Base-by-base conservation (phyloP, 176 grass and related monocot genomes). In the Aechmea fasciata region DNA sequence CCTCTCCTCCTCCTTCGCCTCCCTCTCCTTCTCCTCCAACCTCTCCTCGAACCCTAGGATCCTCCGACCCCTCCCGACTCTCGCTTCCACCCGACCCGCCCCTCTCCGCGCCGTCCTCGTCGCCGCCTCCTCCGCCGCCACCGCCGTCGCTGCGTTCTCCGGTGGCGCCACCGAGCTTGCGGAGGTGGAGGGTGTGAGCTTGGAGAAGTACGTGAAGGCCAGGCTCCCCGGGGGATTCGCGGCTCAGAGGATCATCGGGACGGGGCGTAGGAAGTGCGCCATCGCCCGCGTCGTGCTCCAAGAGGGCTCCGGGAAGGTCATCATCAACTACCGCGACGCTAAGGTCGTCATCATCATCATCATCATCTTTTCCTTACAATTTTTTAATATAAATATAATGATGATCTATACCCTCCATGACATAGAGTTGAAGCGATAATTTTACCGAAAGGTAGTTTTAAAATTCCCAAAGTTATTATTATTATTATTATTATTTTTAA, bases 281-380 rank as follows among this genome's bases (percentile, higher is more conserved):
- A 81, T 78, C 68, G 90, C 94, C 47, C 85, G 90, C 73, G 94
- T 99, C 66, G 94, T 87, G 24, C 85, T 99, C 54, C 89, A 90
- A 80, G 94, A 97, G 76, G 94, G 94, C 17, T 84, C 85, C 11
- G 94, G 94, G 3, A 93, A 73, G 84, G 76, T 93, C 71, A 85
- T 99, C 73, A 90, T 99, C 82, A 99, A 99, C 75, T 99, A 85
- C 69, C 86, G 94, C 2, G 94, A 90, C 9, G 90, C 84, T 7
- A 93, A 90, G 90, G 90, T 99, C 20, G 50, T 48, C 22, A 22
- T 14, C 50, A 13, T 7, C 41, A 64, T 57, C 50, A 50, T 13
- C 18, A 50, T 63, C 55, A 15, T 25, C 50, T 51, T 51, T 63
- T 63, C 15, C 57, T 65, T 72, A 48, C 1, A 49, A 52, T 11